Percentiles rank a stretch among this genome's conserved stretches.
Evolutionary conservation across 1,284 basidiomycete genomes (phyloP).

Genomic region (Cerrena zonata): DNA sequence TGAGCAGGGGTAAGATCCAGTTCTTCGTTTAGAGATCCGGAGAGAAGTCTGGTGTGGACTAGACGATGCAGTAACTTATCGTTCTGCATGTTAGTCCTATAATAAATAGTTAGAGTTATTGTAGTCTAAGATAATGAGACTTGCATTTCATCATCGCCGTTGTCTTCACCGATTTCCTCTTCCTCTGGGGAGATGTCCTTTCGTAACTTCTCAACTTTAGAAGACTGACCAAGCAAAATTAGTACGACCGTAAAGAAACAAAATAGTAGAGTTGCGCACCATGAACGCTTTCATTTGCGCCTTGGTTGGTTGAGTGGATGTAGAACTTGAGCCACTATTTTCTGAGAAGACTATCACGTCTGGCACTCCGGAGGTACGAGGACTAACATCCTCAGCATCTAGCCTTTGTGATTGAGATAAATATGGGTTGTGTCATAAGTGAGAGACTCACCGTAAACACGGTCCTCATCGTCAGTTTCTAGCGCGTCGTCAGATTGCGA

Average conservation of each 20-base stretch:
- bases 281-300: constrained; percentile 62
- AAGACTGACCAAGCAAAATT: constrained; percentile 54
- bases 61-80: constrained; percentile 70
- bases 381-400: no score
- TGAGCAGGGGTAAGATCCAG: constrained; percentile 58
- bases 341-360: constrained; percentile 59
- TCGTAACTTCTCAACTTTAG: constrained; percentile 61
- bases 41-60: constrained; percentile 70
- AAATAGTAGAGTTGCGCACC: no score
- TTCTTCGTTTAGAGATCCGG: constrained; percentile 60
- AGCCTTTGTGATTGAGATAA: background rate
- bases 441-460: background rate
- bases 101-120: constrained; percentile 1
- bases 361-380: constrained; percentile 19
- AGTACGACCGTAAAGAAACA: no score
- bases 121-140: constrained; percentile 21
- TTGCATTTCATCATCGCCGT: constrained; percentile 45
- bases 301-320: constrained; percentile 27
- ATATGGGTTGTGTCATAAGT: constrained; percentile 2
- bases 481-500: constrained; percentile 14
- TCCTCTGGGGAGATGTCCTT: constrained; percentile 26
- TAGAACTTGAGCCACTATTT: constrained; percentile 5
- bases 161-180: constrained; percentile 21
- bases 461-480: background rate
- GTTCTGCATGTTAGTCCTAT: constrained; percentile 68